A percentile compares a stretch with the other conserved stretches of the same genome.
Conservation (phyloP, 1,284 basidiomycete species). For the Pseudozyma thailandica region DNA sequence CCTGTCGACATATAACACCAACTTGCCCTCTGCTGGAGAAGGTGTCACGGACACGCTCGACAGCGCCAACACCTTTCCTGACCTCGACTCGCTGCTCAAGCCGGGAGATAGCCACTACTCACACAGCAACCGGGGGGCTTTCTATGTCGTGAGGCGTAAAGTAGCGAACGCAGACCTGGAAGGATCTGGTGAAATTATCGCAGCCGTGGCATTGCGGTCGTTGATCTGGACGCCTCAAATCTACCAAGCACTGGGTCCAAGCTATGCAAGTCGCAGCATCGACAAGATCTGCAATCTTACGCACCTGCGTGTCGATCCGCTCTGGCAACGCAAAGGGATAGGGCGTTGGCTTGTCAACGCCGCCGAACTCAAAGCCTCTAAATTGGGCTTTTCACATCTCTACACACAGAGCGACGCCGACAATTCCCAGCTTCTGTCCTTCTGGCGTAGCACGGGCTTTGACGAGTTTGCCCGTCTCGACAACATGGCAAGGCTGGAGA, state of each 20-base stretch:
- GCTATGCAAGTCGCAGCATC: constrained; percentile 48
- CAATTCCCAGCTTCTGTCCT: constrained; percentile 18
- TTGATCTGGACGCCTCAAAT: constrained; percentile 50
- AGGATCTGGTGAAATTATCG: constrained; percentile 12
- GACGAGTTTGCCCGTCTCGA: constrained; percentile 31
- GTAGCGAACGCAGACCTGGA: background rate
- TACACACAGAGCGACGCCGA: constrained; percentile 29
- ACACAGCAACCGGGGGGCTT: constrained; percentile 39
- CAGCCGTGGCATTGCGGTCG: constrained; percentile 41
- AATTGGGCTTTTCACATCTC: constrained; percentile 41
- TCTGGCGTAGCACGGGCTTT: constrained; percentile 31
- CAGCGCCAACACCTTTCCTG: background rate
- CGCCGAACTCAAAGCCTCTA: constrained; percentile 40
- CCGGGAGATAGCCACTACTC: constrained; percentile 45
- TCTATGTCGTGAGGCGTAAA: constrained; percentile 28
- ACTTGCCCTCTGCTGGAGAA: background rate
- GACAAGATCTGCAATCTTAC: constrained; percentile 41
- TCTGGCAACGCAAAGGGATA: constrained; percentile 35
- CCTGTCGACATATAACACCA: background rate
- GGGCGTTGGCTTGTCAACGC: constrained; percentile 42
- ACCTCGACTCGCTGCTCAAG: constrained; percentile 33
- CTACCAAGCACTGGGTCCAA: constrained; percentile 40
- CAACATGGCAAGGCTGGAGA: constrained; percentile 31
- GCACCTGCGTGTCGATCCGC: constrained; percentile 28
- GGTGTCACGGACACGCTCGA: too few relatives aligned